Conservation (phyloP, 163 green algal genomes). For the Volvox carteri region DNA sequence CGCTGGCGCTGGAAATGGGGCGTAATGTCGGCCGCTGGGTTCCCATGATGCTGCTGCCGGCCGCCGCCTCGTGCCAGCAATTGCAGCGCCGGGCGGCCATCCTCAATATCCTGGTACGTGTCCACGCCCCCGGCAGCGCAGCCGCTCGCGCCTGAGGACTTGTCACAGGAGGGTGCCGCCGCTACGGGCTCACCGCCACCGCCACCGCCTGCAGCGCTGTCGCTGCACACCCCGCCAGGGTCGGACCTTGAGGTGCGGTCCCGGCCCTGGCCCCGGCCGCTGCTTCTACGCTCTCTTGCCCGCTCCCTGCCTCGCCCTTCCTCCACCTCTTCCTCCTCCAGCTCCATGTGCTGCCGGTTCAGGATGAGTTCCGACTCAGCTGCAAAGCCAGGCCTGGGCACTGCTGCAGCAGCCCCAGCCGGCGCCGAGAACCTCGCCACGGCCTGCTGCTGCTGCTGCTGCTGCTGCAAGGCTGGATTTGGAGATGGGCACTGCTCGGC, state of each 20-base stretch:
- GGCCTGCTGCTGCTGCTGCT: background rate
- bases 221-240: background rate
- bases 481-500: no score
- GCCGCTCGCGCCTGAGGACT: constrained; percentile 22
- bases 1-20: no score
- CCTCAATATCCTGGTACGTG: background rate
- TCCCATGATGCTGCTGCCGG: background rate
- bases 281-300: background rate
- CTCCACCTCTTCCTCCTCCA: background rate
- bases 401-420: no score
- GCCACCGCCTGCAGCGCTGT: background rate
- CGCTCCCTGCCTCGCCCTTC: constrained; percentile 29
- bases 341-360: background rate
- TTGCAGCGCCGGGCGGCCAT: background rate
- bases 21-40: no score
- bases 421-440: no score
- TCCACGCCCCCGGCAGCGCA: background rate
- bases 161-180: background rate
- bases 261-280: background rate
- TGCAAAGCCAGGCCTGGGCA: background rate
- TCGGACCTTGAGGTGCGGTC: background rate
- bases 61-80: background rate
- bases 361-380: background rate
- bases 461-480: background rate
- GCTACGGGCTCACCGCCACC: background rate